Evolutionary conservation across 768 basidiomycete species (phyloP), one percentile per base, ranked within the genome.

Genomic region (Neoboletus subvelutipes): DNA sequence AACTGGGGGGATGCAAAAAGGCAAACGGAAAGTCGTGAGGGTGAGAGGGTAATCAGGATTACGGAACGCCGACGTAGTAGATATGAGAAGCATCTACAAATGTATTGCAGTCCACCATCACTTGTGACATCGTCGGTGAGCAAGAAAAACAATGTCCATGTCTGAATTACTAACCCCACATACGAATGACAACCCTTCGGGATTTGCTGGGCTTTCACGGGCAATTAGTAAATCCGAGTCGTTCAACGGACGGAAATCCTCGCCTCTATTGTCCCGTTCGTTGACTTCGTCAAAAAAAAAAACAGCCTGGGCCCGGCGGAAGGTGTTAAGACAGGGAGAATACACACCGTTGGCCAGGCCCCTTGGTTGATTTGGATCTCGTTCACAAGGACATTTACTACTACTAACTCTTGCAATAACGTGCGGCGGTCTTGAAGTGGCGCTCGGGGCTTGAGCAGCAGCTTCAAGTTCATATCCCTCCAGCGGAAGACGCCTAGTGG

Each of bases 21-120:
- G 89, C 34, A 92, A 92, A 70, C 76, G 88, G 74, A 92, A 89
- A 69, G 87, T 92, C 8, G 81, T 92, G 18, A 77, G 90, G 60
- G 87, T 92, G 13, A 79, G 87, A 59, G 85, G 82, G 45, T 87
- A 60, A 63, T 37, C 15, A 33, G 18, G 37, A 26, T 13, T 24
- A 31, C 20, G 28, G 36, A 45, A 39, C 7, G 18, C 3, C 39
- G 50, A 45, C 36, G 50, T 58, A 43, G 53, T 58, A 45, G 40
- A 46, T 49, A 39, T 61, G 37, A 43, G 55, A 56, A 59, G 64
- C n/a, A 57, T 58, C 36, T 66, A 57, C 58, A 33, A 55, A 36
- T 67, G 64, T 66, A 69, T 59, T 48, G 40, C 47, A 56, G 56
- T 59, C 39, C 39, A 49, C 60, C 52, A 17, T 18, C 24, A 10